A percentile compares a stretch with the other conserved stretches of the same genome.
These are phyloP conservation scores for Porphyra umbilicalis DNA, from an alignment of 31 red algal species.

Conservation along the genomic window DNA sequence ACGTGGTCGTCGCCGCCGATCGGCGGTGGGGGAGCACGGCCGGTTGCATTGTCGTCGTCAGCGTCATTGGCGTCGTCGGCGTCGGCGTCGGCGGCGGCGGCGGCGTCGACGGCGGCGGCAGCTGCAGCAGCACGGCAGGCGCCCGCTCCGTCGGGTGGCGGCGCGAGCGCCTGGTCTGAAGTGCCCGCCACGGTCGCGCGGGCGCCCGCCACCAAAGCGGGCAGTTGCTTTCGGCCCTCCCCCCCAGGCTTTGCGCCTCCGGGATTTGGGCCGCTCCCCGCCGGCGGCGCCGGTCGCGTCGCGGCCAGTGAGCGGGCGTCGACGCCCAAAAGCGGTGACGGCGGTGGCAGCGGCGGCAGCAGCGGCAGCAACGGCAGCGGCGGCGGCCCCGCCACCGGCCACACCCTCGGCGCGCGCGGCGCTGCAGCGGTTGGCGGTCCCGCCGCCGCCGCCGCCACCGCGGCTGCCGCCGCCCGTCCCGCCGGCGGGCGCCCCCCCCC, in stretches of 20 bases:
- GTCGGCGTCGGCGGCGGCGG: too few relatives aligned
- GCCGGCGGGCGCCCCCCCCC: too few relatives aligned
- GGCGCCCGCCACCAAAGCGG: neutral
- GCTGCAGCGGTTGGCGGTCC: neutral
- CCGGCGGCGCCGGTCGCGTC: neutral
- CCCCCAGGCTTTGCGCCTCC: neutral
- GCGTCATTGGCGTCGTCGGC: neutral
- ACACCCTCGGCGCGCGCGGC: neutral
- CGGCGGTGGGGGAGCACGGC: too few relatives aligned
- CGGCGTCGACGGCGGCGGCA: too few relatives aligned
- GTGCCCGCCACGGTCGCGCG: neutral
- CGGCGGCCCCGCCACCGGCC: neutral
- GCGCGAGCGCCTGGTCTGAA: neutral
- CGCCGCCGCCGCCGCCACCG: neutral
- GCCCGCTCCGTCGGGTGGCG: neutral
- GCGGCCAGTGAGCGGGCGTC: neutral
- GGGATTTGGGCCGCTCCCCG: neutral
- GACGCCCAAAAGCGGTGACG: neutral
- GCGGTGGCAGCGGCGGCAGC: neutral
- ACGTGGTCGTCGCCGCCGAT: neutral
- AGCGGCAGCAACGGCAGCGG: neutral
- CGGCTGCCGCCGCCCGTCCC: neutral
- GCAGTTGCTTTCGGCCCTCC: neutral
- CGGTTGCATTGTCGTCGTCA: too few relatives aligned
- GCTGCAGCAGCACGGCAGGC: too few relatives aligned